These are phyloP conservation scores for Umbelopsis vinacea DNA, from an alignment of 192 early-diverging fungal species.

Conservation along the genomic window DNA sequence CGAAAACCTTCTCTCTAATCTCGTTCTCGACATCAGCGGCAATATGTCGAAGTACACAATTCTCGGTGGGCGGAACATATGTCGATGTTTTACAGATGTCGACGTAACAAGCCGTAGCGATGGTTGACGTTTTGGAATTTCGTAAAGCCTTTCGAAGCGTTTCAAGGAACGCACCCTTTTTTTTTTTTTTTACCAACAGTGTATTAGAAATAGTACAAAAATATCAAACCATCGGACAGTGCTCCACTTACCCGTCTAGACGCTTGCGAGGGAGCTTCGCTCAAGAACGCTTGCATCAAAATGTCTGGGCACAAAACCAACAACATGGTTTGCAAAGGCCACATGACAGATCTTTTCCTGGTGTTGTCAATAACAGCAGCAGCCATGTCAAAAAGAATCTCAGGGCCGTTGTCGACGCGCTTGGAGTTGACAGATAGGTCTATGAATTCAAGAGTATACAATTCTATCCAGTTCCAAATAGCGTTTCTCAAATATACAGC, in stretches of 20 bases:
- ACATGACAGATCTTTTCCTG: slow-evolving; percentile 72
- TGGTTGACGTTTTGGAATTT: slow-evolving; percentile 57
- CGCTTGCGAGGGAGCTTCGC: slow-evolving; percentile 28
- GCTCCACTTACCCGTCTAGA: neutral
- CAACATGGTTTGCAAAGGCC: slow-evolving; percentile 87
- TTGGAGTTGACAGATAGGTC: slow-evolving; percentile 65
- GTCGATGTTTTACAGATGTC: slow-evolving; percentile 75
- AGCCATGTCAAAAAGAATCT: slow-evolving; percentile 76
- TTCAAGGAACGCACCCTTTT: slow-evolving; percentile 54
- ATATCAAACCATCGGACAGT: too few species aligned
- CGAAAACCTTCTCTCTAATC: slow-evolving; percentile 52
- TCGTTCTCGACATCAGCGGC: slow-evolving; percentile 73
- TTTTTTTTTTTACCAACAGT: neutral
- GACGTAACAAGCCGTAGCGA: slow-evolving; percentile 70
- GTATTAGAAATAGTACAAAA: too few species aligned
- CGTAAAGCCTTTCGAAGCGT: slow-evolving; percentile 54
- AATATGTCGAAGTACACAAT: slow-evolving; percentile 60
- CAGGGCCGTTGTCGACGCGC: slow-evolving; percentile 64
- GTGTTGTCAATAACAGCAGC: slow-evolving; percentile 54
- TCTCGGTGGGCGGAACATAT: slow-evolving; percentile 61
- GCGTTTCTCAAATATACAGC: slow-evolving; percentile 75
- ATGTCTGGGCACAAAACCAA: slow-evolving; percentile 87
- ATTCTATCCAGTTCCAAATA: slow-evolving; percentile 93
- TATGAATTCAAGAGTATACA: slow-evolving; percentile 80
- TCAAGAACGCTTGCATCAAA: slow-evolving; percentile 62